Evolutionary conservation across 2,329 filamentous ascomycete species (phyloP).

Genomic region (Huntiella abstrusa): DNA sequence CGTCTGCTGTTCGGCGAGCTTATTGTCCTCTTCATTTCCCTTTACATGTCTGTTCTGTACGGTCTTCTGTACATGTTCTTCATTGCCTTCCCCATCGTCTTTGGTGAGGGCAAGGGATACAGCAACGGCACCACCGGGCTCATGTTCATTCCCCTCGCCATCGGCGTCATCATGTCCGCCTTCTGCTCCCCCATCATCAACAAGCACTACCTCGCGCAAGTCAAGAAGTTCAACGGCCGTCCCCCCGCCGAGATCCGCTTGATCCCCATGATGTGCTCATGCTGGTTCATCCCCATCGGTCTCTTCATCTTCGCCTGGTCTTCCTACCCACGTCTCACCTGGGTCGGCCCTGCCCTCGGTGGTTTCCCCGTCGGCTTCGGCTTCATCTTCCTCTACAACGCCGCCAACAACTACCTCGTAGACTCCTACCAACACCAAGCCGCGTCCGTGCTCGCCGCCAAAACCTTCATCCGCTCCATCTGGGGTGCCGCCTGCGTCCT

Average conservation of each 20-base stretch:
- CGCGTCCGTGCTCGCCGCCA: slow-evolving; percentile 62
- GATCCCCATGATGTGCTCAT: slow-evolving; percentile 64
- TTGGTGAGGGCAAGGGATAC: slow-evolving; percentile 63
- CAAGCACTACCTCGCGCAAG: slow-evolving; percentile 55
- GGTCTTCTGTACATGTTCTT: slow-evolving; percentile 63
- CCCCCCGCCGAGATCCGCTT: slow-evolving; percentile 62
- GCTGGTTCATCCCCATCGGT: slow-evolving; percentile 48
- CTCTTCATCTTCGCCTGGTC: slow-evolving; percentile 42
- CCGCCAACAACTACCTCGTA: slow-evolving; percentile 55
- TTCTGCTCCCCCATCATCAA: slow-evolving; percentile 55
- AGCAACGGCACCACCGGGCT: slow-evolving; percentile 54
- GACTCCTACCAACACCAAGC: slow-evolving; percentile 51
- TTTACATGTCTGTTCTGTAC: slow-evolving; percentile 76
- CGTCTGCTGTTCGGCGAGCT: slow-evolving; percentile 69
- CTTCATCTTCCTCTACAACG: slow-evolving; percentile 71
- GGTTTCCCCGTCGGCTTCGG: slow-evolving; percentile 59
- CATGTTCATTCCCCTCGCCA: slow-evolving; percentile 70
- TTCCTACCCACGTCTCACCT: slow-evolving; percentile 45
- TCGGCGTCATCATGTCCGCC: slow-evolving; percentile 49
- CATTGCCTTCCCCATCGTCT: slow-evolving; percentile 51
- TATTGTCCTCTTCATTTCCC: slow-evolving; percentile 64
- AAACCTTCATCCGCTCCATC: slow-evolving; percentile 61
- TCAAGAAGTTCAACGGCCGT: slow-evolving; percentile 43
- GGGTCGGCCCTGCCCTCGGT: slow-evolving; percentile 54
- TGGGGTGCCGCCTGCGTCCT: slow-evolving; percentile 64